phyloP scores from a whole-genome alignment of 2,329 filamentous ascomycete species.

The Raffaelea ambrosiae region DNA sequence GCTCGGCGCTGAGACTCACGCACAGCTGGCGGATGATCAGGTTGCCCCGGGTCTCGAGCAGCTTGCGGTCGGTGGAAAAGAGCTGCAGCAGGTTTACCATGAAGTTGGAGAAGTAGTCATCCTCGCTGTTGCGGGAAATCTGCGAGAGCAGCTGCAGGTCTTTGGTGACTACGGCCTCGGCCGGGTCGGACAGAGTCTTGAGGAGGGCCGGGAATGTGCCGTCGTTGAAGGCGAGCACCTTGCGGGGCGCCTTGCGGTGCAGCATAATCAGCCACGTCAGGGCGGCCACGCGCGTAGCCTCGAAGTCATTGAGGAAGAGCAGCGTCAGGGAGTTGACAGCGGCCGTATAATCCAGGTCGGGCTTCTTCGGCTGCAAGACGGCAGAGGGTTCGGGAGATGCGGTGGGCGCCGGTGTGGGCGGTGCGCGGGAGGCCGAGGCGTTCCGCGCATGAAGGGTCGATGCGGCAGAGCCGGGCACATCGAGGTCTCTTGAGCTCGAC shows the following conservation, averaged over 20 bases:
- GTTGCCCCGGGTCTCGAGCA: slow-evolving; percentile 88
- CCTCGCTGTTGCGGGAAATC: slow-evolving; percentile 92
- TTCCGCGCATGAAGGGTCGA: neutral
- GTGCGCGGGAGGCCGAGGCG: neutral
- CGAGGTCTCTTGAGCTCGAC: neutral
- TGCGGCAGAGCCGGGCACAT: too few relatives aligned
- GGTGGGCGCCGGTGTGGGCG: neutral
- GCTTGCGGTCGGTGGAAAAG: slow-evolving; percentile 85
- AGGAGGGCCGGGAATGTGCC: slow-evolving; percentile 93
- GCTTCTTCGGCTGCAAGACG: slow-evolving; percentile 32
- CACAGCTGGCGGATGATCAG: slow-evolving; percentile 94
- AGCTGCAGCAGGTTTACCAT: slow-evolving; percentile 95
- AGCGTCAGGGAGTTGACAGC: slow-evolving; percentile 89
- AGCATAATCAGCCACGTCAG: slow-evolving; percentile 97
- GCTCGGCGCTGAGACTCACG: slow-evolving; percentile 82
- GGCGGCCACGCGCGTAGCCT: slow-evolving; percentile 87
- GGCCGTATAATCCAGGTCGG: slow-evolving; percentile 89
- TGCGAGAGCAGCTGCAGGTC: slow-evolving; percentile 91
- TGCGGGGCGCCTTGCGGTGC: slow-evolving; percentile 86
- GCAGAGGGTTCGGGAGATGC: neutral
- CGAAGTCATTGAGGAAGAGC: slow-evolving; percentile 92
- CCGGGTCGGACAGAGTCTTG: slow-evolving; percentile 91
- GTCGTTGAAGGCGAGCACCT: slow-evolving; percentile 91
- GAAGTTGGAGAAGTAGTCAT: slow-evolving; percentile 95
- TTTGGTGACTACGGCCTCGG: slow-evolving; percentile 90